Evolutionary conservation across 2,329 filamentous ascomycete species (phyloP).

Genomic region (Pseudogymnoascus sp.): DNA sequence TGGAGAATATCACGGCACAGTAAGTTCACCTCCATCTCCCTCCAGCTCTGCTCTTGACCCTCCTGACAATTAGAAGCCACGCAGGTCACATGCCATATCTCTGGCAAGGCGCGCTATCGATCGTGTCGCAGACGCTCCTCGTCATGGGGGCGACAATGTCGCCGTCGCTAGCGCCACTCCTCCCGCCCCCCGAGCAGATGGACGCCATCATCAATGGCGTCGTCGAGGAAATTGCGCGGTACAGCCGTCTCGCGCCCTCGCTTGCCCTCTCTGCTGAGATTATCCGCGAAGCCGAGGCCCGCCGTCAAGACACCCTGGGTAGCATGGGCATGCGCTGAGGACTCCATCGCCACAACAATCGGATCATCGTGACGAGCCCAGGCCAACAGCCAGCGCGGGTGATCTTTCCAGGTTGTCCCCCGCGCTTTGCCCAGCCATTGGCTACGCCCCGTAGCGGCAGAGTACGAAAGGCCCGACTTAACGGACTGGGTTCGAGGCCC

Average conservation of each 20-base stretch:
- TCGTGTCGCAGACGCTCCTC: conserved; percentile 72
- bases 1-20: conserved; percentile 72
- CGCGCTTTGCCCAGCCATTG: background rate
- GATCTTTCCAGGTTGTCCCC: background rate
- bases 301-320: conserved; percentile 55
- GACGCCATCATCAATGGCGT: conserved; percentile 73
- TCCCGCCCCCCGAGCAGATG: conserved; percentile 51
- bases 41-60: background rate
- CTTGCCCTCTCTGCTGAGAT: conserved; percentile 70
- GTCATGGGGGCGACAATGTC: conserved; percentile 83
- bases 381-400: background rate
- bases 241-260: conserved; percentile 68
- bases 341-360: background rate
- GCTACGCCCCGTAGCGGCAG: background rate
- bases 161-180: conserved; percentile 53
- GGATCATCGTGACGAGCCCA: background rate
- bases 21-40: conserved; percentile 35
- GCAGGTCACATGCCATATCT: conserved; percentile 78
- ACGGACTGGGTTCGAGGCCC: background rate
- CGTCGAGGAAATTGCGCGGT: conserved; percentile 65
- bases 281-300: conserved; percentile 67
- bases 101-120: conserved; percentile 76
- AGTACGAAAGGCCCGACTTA: conserved; percentile 3
- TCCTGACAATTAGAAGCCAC: conserved; percentile 43
- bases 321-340: conserved; percentile 26